Evolutionary conservation across 768 basidiomycete genomes (phyloP).

Genomic region (Terana coerulea): DNA sequence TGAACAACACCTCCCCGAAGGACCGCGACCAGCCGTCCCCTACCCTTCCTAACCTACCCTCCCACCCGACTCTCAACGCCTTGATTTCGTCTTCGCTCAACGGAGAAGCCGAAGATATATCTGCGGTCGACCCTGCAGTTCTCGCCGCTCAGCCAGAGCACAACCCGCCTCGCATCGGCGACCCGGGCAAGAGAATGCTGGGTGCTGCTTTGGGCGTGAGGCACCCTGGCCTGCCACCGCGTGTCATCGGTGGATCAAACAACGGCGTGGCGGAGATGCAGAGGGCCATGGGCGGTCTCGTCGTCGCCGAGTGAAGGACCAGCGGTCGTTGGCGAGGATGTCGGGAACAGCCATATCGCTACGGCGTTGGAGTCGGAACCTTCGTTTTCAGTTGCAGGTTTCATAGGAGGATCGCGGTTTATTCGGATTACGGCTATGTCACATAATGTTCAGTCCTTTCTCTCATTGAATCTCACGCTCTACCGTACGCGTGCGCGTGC

Average conservation of each 20-base stretch:
- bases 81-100: constrained; percentile 79
- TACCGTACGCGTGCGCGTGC: too few relatives aligned
- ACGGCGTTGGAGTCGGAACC: background rate
- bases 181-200: constrained; percentile 87
- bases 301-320: constrained; percentile 60
- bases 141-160: constrained; percentile 51
- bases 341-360: background rate
- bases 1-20: constrained; percentile 18
- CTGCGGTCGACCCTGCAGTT: constrained; percentile 65
- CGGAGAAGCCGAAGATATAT: constrained; percentile 44
- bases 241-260: constrained; percentile 53
- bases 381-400: constrained; percentile 4
- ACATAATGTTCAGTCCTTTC: constrained; percentile 4
- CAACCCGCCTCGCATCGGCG: constrained; percentile 76
- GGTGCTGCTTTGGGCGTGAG: constrained; percentile 81
- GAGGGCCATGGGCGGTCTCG: constrained; percentile 71
- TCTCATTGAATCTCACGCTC: too few relatives aligned
- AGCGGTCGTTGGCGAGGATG: background rate
- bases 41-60: constrained; percentile 74
- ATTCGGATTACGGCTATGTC: constrained; percentile 1
- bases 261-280: constrained; percentile 60
- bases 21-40: constrained; percentile 65
- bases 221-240: constrained; percentile 69
- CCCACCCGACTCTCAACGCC: constrained; percentile 81
- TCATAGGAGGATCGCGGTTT: constrained; percentile 1